Evolutionary conservation across 192 early-diverging fungal genomes (phyloP), one percentile per base, ranked within the genome.

Genomic region (Coemansia sp.): DNA sequence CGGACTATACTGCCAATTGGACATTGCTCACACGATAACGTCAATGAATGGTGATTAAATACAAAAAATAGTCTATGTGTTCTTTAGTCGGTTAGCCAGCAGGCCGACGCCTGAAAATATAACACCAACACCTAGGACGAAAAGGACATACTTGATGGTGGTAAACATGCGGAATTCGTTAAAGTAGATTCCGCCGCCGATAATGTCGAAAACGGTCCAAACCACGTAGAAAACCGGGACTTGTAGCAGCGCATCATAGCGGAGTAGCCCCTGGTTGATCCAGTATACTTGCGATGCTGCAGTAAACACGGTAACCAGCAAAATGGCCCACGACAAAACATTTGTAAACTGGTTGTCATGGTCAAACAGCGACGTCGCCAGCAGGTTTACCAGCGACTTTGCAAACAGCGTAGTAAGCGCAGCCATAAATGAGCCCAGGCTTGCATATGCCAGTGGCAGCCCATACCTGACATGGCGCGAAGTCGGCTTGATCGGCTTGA

Each of bases 171-270:
- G 64, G 68, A 92, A 92, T 62, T 92, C 91, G 60, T 84, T 78
- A 73, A 88, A 92, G 57, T 92, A 92, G 33, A 92, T 77, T 8
- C 91, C 91, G 16, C 91, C 89, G 33, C 89, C 91, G 32, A 91
- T 78, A 54, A 92, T 89, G 65, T 92, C 91, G 66, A 92, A 82
- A 29, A 91, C 61, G 4, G 88, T 90, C 89, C 91, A 92, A 44
- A 91, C 87, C 28, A 86, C 86, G 52, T 87, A 91, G 70, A 88
- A 92, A 22, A 91, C 87, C 0, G 91, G 91, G 23, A 92, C 88
- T 55, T 92, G 91, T 5, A 92, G 76, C 52, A 92, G 51, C 0
- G 91, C 91, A 53, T 92, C 91, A 64, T 92, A 92, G 31, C 89
- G 78, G 47, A 83, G 81, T 9, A 92, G 62, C 0, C 91, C 91